phyloP scores from a whole-genome alignment of 2,329 filamentous ascomycete species.

The Aspergillus thermomutatus region DNA sequence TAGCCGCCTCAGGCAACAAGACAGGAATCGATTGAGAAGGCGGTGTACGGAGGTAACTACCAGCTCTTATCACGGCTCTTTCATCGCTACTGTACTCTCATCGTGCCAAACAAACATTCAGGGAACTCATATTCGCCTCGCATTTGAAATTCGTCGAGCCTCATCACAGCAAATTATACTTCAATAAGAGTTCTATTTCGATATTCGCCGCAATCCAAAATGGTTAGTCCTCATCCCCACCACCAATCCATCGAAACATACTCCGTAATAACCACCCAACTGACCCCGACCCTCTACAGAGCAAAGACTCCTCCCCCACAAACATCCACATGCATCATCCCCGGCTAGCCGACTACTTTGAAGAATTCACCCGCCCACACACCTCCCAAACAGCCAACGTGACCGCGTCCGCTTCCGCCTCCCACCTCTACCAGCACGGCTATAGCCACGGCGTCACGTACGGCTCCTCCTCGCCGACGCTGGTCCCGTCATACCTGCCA shows the following conservation, averaged over 20 bases:
- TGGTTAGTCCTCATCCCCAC: constrained; percentile 13
- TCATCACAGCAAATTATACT: not conserved
- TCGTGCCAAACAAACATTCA: not conserved
- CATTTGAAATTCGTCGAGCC: not conserved
- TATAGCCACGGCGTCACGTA: constrained; percentile 23
- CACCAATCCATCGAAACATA: constrained; percentile 2
- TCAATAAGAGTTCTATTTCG: not conserved
- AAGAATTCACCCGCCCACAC: constrained; percentile 48
- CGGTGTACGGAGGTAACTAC: not conserved
- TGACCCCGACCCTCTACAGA: constrained; percentile 28
- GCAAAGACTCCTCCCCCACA: constrained; percentile 49
- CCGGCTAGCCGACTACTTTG: constrained; percentile 48
- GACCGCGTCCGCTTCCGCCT: constrained; percentile 7
- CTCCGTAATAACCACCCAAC: constrained; percentile 3
- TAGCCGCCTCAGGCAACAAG: not conserved
- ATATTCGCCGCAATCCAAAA: constrained; percentile 9
- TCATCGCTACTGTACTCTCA: not conserved
- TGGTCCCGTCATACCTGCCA: constrained; percentile 44
- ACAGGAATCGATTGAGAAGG: not conserved
- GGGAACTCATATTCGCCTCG: not conserved
- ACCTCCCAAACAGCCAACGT: constrained; percentile 26
- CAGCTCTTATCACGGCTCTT: not conserved
- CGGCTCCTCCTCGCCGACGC: constrained; percentile 29
- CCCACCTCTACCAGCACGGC: constrained; percentile 16
- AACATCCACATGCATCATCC: constrained; percentile 49